Evolutionary conservation across 2,329 filamentous ascomycete species (phyloP), one percentile per base, ranked within the genome.

Genomic region (Lomentospora prolificans): DNA sequence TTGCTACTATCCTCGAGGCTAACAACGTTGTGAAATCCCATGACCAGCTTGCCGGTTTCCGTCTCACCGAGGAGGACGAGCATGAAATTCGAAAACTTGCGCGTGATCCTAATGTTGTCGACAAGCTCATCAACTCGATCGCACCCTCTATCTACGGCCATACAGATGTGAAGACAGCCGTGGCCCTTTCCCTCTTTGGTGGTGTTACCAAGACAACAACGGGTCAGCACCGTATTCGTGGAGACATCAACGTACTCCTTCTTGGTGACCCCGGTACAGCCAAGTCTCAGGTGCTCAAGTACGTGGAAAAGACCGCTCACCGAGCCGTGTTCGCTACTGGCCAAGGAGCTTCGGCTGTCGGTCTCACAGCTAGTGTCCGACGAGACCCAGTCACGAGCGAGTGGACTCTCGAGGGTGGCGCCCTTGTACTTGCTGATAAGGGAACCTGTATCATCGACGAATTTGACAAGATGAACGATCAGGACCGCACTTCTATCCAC

Each of bases 381-480:
- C 88, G 92, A 60, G 94, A 99, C 67, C 94, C 94, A 4, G 77
- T 97, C 67, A 99, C 94, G 2, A 89, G 87, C 68, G 94, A 99
- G 72, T 99, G 94, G 92, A 97, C 94, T 4, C 76, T 99, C 2
- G 94, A 99, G 73, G 94, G 94, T 60, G 94, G 94, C 66, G 94
- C 94, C 3, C 78, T 99, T 9, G 94, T 99, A 64, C 82, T 99
- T 56, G 94, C 94, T 14, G 94, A 99, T 69, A 87, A 89, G 61
- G 94, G 94, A 41, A 96, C 90, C 14, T 97, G 94, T 66, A 78
- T 99, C 28, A 99, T 99, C 60, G 94, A 99, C 65, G 94, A 99
- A 72, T 99, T 99, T 64, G 94, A 99, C 80, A 99, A 99, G 79
- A 99, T 99, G 94, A 97, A 97, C 69, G 94, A 99, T 68, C 90